A percentile compares a stretch with the other conserved stretches of the same genome.
Conservation (phyloP, 2,329 filamentous ascomycete species). For the Sporothrix luriei region DNA sequence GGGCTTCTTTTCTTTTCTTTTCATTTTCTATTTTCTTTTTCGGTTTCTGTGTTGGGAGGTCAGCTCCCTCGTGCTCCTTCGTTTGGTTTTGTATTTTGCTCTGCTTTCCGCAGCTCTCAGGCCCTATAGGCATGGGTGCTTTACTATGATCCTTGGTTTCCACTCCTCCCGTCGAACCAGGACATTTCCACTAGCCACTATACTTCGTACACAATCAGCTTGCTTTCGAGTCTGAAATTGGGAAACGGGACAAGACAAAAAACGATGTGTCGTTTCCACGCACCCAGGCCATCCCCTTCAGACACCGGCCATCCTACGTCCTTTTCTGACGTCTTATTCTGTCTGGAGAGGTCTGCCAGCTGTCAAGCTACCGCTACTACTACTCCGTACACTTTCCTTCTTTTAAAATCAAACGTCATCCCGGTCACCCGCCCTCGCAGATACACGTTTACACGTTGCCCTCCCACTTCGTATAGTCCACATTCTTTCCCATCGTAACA, state of each 20-base stretch:
- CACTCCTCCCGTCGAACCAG: not conserved
- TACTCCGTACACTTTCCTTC: no score
- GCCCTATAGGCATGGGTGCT: conserved; percentile 4
- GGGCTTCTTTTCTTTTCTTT: not conserved
- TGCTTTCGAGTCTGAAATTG: not conserved
- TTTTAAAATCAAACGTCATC: not conserved
- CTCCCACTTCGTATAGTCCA: not conserved
- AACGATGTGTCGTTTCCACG: not conserved
- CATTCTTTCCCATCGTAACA: not conserved
- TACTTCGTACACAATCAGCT: not conserved
- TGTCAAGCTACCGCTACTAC: not conserved
- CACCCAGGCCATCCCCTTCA: not conserved
- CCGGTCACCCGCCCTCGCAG: not conserved
- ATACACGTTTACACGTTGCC: not conserved
- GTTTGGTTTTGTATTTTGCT: not conserved
- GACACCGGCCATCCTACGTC: no score
- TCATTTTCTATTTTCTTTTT: not conserved
- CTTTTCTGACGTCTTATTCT: not conserved
- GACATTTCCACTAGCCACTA: not conserved
- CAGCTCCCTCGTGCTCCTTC: no score
- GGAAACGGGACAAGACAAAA: not conserved
- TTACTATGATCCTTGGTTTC: not conserved
- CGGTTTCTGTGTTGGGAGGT: no score
- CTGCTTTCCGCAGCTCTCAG: not conserved
- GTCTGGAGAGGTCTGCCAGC: not conserved